Evolutionary conservation across 768 basidiomycete species (phyloP), one percentile per base, ranked within the genome.

Genomic region (Sporobolomyces phaffii): DNA sequence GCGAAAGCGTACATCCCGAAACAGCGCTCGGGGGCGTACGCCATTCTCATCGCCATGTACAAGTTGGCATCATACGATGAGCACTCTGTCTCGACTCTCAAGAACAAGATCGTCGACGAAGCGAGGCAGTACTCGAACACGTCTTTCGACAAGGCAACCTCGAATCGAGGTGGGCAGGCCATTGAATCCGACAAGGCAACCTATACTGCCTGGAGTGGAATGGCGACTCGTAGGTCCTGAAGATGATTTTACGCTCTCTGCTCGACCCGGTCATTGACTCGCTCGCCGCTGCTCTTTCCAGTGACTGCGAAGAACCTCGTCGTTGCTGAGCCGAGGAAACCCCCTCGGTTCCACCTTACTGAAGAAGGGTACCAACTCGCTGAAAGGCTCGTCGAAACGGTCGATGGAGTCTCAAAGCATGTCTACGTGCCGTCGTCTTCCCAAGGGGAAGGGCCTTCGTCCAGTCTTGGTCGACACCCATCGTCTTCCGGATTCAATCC

Each of bases 41-140:
- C 67, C 14, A 63, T 72, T 54, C 48, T 69, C 24, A 29, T 72
- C 50, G 51, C 52, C n/a, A 36, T 72, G 31, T 72, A 72, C 64
- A 18, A 22, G 28, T 29, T 44, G 59, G 31, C 45, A 5, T 48
- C 50, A 15, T 59, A 20, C 38, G 70, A 62, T 28, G 70, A 68
- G 18, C 62, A 14, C 2, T 40, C 56, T 29, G 5, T 1, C 3
- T 58, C 60, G 53, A 36, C 36, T 22, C 44, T 36, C 17, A 64
- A 62, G 49, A 24, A n/a, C 15, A 14, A 38, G 28, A 59, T 68
- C 50, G 62, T 61, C 20, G 18, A 28, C 6, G 44, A 38, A 36
- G 71, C 56, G 7, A 14, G 31, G 20, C 31, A 31, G 28, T 48
- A 41, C 49, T 31, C 22, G 18, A 26, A 13, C 9, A 69, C 61